These are phyloP conservation scores for Xylaria venustula DNA, from an alignment of 495 filamentous ascomycete genomes.

Conservation along the genomic window DNA sequence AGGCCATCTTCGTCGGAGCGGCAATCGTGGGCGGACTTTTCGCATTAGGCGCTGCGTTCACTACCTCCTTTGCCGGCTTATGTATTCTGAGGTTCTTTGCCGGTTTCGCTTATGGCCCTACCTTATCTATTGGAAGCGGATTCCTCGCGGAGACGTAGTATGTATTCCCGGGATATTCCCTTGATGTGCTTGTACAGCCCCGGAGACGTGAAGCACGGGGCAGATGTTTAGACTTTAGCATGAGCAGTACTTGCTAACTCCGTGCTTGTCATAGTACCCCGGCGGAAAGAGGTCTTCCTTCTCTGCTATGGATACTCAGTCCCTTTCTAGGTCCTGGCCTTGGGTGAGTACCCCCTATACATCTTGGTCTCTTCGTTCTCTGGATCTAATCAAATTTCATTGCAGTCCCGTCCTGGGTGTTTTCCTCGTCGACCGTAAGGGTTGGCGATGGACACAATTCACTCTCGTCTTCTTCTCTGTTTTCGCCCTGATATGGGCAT, in stretches of 20 bases:
- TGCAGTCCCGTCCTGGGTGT: constrained; percentile 59
- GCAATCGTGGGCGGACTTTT: constrained; percentile 59
- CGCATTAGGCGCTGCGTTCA: constrained; percentile 59
- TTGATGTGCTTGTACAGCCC: not conserved
- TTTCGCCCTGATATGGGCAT: constrained; percentile 44
- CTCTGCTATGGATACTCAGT: constrained; percentile 51
- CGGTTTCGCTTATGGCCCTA: constrained; percentile 55
- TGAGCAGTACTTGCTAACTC: not conserved
- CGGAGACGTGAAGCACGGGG: no score
- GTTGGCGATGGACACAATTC: constrained; percentile 61
- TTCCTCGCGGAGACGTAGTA: constrained; percentile 53
- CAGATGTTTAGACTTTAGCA: not conserved
- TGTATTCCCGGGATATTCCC: not conserved
- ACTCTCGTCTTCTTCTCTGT: constrained; percentile 39
- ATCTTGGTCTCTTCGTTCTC: not conserved
- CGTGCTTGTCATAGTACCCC: constrained; percentile 16
- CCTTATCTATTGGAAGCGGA: constrained; percentile 55
- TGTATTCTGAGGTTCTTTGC: constrained; percentile 62
- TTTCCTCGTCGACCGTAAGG: constrained; percentile 56
- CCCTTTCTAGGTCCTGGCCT: constrained; percentile 60
- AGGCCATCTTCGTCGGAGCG: constrained; percentile 50
- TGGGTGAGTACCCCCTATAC: constrained; percentile 23
- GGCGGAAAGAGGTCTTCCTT: constrained; percentile 42
- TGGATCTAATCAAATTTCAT: not conserved
- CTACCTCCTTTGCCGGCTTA: constrained; percentile 54